Evolutionary conservation across 2,329 filamentous ascomycete genomes (phyloP), one percentile per base, ranked within the genome.

Genomic region (Lecanicillium sp.): DNA sequence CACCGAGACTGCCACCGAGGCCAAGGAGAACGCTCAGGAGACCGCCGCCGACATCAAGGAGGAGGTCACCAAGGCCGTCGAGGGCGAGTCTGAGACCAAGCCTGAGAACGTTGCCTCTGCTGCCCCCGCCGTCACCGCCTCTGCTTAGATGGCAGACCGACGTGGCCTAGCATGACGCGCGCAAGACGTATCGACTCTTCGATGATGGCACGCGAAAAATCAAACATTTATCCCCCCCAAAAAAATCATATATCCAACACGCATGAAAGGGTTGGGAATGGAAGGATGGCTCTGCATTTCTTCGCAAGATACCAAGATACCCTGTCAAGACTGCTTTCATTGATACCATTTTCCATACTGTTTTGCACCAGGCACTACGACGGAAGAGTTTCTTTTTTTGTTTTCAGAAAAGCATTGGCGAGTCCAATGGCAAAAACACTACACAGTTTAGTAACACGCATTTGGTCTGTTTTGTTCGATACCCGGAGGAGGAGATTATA

Each of bases 261-360:
- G 60, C 58, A 62, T 64, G 62, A 61, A 63, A 64, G 66, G 68
- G 68, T 67, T 67, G 61, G 69, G 71, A 66, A 70, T 67, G 71
- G 69, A 66, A 64, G 65, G 65, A 68, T 58, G 61, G 71, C 70
- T 73, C 68, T 76, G 74, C 73, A 76, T 77, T 75, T 76, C 61
- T 66, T 67, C 62, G 62, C 62, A 66, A 68, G 66, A 68, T 68
- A 68, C 66, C 69, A 69, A 74, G 72, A 75, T 75, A 75, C 73
- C 73, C 73, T 70, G 67, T 72, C 67, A 64, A 73, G 67, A 72
- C 68, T 73, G 69, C 67, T 67, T 69, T 67, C 62, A 62, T 60
- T 67, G 65, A 67, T 67, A 67, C 64, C 65, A 66, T 56, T 65
- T 65, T 66, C 55, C 55, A 64, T 61, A 61, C 55, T 58, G 55